A percentile compares a stretch with the other conserved stretches of the same genome.
Evolutionary conservation across 441 rosid genomes (phyloP).

Genomic region (Hura crepitans): DNA sequence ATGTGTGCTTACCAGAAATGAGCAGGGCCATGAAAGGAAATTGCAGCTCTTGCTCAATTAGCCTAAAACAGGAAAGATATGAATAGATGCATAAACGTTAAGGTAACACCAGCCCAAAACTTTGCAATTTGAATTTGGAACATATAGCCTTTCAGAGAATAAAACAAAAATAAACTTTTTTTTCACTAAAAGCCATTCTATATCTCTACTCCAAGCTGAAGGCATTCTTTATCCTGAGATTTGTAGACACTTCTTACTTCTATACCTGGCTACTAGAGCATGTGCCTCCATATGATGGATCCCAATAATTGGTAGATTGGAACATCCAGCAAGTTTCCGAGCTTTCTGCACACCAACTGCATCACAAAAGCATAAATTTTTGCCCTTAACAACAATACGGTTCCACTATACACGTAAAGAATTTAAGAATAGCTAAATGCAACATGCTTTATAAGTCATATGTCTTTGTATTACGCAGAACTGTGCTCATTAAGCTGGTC

Average conservation of each 20-base stretch:
- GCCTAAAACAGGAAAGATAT: constrained; percentile 37
- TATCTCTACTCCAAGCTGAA: neutral
- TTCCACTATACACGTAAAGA: neutral
- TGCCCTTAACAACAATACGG: constrained; percentile 2
- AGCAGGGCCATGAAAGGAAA: constrained; percentile 94
- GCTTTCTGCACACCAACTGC: constrained; percentile 95
- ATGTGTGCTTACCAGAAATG: constrained; percentile 62
- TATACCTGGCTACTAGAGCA: constrained; percentile 85
- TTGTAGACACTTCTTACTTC: constrained; percentile 4
- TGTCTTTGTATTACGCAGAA: neutral
- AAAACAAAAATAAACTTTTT: neutral
- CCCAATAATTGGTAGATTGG: constrained; percentile 64
- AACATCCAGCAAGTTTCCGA: constrained; percentile 63
- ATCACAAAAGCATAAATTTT: constrained; percentile 24
- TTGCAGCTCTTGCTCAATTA: constrained; percentile 60
- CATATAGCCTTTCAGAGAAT: neutral
- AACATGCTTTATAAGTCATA: neutral
- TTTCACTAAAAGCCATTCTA: neutral
- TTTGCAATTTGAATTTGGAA: neutral
- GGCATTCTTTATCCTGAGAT: constrained; percentile 2
- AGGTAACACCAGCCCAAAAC: neutral
- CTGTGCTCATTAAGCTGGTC: neutral
- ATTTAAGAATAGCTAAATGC: neutral
- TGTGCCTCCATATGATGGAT: constrained; percentile 99
- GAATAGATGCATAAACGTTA: constrained; percentile 8